Percentiles rank a stretch among this genome's conserved stretches.
Evolutionary conservation across 1,139 yeast species (phyloP).

Genomic region (Candida smagusa): DNA sequence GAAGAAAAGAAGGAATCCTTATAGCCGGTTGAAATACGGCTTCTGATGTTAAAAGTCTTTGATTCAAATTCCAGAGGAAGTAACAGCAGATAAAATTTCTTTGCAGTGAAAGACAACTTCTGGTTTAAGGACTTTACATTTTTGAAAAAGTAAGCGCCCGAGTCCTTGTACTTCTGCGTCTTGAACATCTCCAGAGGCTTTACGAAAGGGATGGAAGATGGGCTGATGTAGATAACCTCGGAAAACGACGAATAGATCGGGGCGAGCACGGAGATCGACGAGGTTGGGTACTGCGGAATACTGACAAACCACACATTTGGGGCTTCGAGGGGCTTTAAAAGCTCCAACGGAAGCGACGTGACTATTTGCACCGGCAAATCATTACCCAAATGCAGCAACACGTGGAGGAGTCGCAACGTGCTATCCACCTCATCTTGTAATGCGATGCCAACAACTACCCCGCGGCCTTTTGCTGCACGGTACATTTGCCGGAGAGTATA

Average conservation of each 20-base stretch:
- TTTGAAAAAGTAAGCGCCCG: conserved; percentile 19
- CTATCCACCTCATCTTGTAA: conserved; percentile 27
- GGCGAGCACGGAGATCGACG: conserved; percentile 13
- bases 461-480: conserved; percentile 26
- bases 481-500: conserved; percentile 17
- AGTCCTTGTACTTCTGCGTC: conserved; percentile 10
- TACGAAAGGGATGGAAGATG: conserved; percentile 17
- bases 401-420: conserved; percentile 25
- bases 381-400: conserved; percentile 29
- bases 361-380: conserved; percentile 36
- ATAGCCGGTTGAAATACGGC: background rate
- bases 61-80: conserved; percentile 1
- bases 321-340: background rate
- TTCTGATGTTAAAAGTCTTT: background rate
- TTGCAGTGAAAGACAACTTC: conserved; percentile 4
- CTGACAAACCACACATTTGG: conserved; percentile 17
- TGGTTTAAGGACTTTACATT: conserved; percentile 11
- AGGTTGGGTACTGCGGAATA: conserved; percentile 6
- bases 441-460: conserved; percentile 37
- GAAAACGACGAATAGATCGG: conserved; percentile 19
- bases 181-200: conserved; percentile 15
- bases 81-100: conserved; percentile 6
- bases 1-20: background rate
- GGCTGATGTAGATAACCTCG: conserved; percentile 20
- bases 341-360: no score